Conservation (phyloP, 768 basidiomycete species). For the Tulasnella sp. region DNA sequence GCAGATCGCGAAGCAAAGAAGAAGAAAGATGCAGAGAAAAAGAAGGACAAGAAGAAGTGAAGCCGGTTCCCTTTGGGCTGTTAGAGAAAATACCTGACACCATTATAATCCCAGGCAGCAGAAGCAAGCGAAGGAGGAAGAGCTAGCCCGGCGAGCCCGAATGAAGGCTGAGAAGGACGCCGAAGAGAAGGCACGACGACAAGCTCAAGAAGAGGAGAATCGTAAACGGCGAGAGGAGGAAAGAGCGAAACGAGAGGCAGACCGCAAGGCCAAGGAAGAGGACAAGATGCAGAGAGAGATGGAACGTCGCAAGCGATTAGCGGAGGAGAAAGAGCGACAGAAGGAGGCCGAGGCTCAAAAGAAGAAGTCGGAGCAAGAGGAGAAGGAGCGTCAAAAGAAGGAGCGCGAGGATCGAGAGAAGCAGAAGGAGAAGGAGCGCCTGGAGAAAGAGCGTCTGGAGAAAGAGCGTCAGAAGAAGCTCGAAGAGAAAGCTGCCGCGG, state of each 20-base stretch:
- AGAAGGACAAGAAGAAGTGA: conserved; percentile 76
- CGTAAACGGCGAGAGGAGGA: conserved; percentile 85
- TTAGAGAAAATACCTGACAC: neutral
- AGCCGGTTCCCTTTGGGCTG: conserved; percentile 61
- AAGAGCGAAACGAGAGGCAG: conserved; percentile 76
- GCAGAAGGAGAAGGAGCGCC: conserved; percentile 62
- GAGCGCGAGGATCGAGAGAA: conserved; percentile 58
- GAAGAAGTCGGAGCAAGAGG: conserved; percentile 50
- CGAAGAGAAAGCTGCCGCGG: conserved; percentile 31
- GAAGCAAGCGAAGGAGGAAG: conserved; percentile 89
- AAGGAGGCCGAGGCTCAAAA: conserved; percentile 65
- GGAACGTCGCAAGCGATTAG: conserved; percentile 56
- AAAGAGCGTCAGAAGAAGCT: conserved; percentile 50
- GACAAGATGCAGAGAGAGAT: conserved; percentile 50
- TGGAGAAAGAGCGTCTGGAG: conserved; percentile 62
- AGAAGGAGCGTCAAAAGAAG: conserved; percentile 36
- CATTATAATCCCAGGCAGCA: conserved; percentile 57
- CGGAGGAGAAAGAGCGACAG: conserved; percentile 58
- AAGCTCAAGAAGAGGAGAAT: conserved; percentile 72
- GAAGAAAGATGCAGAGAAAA: conserved; percentile 93
- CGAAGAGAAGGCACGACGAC: conserved; percentile 67
- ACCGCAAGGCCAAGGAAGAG: conserved; percentile 77
- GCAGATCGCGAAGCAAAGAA: conserved; percentile 89
- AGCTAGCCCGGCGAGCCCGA: conserved; percentile 74
- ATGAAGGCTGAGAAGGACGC: conserved; percentile 86